Evolutionary conservation across 2,329 filamentous ascomycete species (phyloP), one percentile per base, ranked within the genome.

Genomic region (Dactylellina cionopaga): DNA sequence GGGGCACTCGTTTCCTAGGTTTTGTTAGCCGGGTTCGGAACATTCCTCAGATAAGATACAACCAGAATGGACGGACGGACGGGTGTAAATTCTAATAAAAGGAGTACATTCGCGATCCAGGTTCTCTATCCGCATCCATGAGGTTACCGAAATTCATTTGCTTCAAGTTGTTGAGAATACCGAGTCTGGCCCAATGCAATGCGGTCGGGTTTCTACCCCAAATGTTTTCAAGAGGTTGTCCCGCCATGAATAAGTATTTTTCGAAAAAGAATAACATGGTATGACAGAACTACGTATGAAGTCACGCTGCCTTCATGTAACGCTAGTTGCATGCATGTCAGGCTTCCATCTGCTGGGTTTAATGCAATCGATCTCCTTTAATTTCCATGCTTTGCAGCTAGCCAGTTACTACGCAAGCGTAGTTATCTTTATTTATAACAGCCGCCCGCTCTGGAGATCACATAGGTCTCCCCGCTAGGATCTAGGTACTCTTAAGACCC

Each of bases 241-340:
- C 35, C 41, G 44, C 24, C n/a, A n/a, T n/a, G n/a, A n/a, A n/a
- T n/a, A 33, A 41, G 46, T 49, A 44, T 37, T 49, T 65, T 39
- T 22, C 33, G 41, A 39, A 55, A 37, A 58, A 52, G 19, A 22
- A 15, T 13, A 4, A 11, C 54, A 43, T 31, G 55, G 63, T 62
- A 31, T 55, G 46, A 69, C 55, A 62, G 47, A 55, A 29, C 25
- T 15, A 43, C 17, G 15, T 27, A 55, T 55, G 56, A 52, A 44
- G 49, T 63, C 66, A 58, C 37, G 56, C 56, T 56, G 51, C n/a
- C 11, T 17, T 31, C 33, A 71, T 71, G 66, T 64, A 64, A 63
- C 43, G 58, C 44, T 39, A 51, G 11, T 55, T 13, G 56, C 31
- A 63, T 71, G 58, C 64, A 55, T 60, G 46, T 39, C 46, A 62